phyloP scores from a whole-genome alignment of 345 rosid genomes.

The Noccaea caerulescens region DNA sequence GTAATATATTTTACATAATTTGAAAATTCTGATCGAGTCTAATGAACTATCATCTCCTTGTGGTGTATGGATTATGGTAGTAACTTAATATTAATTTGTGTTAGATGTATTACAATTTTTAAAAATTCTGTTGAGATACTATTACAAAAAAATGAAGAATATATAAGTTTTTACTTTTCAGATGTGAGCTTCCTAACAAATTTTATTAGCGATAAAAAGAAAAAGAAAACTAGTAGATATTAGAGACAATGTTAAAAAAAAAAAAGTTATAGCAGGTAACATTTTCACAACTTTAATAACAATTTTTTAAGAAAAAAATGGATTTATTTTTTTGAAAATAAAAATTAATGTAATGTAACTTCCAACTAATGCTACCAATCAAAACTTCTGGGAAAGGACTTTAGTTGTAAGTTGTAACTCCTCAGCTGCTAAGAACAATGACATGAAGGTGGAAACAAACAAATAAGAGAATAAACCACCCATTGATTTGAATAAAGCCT shows the following conservation, averaged over 20 bases:
- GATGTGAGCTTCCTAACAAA: neutral
- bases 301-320: neutral
- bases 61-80: neutral
- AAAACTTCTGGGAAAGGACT: slow-evolving; percentile 14
- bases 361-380: slow-evolving; percentile 10
- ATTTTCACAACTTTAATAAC: neutral
- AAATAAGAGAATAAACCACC: neutral
- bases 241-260: neutral
- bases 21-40: neutral
- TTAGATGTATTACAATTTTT: neutral
- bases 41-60: neutral
- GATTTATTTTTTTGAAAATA: too few species aligned
- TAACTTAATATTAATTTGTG: neutral
- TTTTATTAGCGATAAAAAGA: neutral
- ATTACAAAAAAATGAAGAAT: neutral
- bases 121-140: neutral
- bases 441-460: neutral
- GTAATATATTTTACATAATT: neutral
- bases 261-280: neutral
- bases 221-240: neutral
- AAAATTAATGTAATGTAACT: neutral
- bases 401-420: slow-evolving; percentile 23
- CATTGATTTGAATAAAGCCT: neutral
- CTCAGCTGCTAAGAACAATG: slow-evolving; percentile 12
- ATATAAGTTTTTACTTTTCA: neutral